Conservation (phyloP, 2,329 filamentous ascomycete species). For the Alternaria brassicicola region DNA sequence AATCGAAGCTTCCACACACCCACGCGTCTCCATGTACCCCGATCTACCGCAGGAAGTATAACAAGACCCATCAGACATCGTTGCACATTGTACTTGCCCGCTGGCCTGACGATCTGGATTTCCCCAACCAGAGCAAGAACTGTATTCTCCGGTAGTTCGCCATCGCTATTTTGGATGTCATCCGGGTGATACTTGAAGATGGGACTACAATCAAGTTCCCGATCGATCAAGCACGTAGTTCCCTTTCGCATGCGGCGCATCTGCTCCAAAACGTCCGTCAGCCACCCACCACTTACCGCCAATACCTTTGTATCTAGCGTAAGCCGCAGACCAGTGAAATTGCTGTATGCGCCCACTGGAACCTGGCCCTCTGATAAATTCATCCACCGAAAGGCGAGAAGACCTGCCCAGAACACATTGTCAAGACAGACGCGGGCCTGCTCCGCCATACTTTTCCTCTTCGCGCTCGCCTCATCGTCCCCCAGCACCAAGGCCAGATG, state of each 20-base stretch:
- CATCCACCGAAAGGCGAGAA: background rate
- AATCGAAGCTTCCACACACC: conserved; percentile 14
- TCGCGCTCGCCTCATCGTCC: background rate
- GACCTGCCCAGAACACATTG: background rate
- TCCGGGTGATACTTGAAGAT: conserved; percentile 9
- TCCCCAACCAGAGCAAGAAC: conserved; percentile 5
- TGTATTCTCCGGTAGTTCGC: background rate
- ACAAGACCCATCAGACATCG: conserved; percentile 6
- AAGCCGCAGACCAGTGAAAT: background rate
- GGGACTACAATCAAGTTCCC: background rate
- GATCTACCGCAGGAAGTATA: background rate
- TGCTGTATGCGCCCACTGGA: background rate
- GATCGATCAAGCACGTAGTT: background rate
- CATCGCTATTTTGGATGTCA: background rate
- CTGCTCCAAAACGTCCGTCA: background rate
- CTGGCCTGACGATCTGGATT: conserved; percentile 5
- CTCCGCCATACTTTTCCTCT: background rate
- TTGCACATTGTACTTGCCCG: conserved; percentile 4
- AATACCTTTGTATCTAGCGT: background rate
- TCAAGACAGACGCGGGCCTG: background rate
- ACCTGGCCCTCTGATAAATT: background rate
- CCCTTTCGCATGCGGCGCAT: background rate
- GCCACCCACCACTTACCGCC: background rate
- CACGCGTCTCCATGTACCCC: conserved; percentile 5
- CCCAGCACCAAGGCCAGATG: background rate